Conservation (phyloP, 345 rosid species). For the Murraya koenigii region DNA sequence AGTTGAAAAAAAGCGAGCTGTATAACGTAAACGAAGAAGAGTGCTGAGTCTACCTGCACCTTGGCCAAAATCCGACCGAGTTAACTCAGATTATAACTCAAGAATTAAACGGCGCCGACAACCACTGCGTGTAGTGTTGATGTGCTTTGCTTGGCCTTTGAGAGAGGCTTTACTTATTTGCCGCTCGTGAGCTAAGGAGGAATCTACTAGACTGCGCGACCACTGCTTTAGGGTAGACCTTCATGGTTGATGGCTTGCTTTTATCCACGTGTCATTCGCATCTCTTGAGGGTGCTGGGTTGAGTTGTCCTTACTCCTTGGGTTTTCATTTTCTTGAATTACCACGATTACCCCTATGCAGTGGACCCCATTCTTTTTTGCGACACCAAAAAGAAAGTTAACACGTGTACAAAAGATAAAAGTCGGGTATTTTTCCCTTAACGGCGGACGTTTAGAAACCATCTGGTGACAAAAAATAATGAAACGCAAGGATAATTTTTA, state of each 20-base stretch:
- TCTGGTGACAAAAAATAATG: too few species aligned
- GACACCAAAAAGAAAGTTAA: too few species aligned
- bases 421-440: too few species aligned
- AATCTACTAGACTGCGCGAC: not conserved
- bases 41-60: not conserved
- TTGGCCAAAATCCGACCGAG: not conserved
- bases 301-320: too few species aligned
- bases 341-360: too few species aligned
- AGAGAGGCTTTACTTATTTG: slow-evolving; percentile 1
- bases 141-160: not conserved
- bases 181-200: not conserved
- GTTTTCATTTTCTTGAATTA: too few species aligned
- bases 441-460: too few species aligned
- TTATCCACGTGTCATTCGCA: not conserved
- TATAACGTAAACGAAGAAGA: not conserved
- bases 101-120: slow-evolving; percentile 5
- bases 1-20: not conserved
- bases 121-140: not conserved
- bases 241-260: not conserved
- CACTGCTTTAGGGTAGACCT: not conserved
- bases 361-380: rapidly evolving
- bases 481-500: too few species aligned
- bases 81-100: slow-evolving; percentile 7
- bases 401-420: too few species aligned
- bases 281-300: not conserved